phyloP scores from a whole-genome alignment of 768 basidiomycete species.

The Amanita polypyramis region DNA sequence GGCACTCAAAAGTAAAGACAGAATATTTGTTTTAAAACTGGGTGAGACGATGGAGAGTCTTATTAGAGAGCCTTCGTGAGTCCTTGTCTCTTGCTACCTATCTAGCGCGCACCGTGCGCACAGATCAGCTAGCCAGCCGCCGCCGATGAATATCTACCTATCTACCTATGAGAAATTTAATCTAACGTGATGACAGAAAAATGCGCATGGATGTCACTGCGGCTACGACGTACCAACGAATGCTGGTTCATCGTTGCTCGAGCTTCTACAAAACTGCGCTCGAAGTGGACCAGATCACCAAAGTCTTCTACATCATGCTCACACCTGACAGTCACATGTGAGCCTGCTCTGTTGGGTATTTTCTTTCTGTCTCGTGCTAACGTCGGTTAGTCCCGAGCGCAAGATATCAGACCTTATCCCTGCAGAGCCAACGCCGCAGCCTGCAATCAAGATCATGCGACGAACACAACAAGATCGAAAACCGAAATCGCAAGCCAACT shows the following conservation, averaged over 20 bases:
- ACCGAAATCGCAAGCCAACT: slow-evolving; percentile 48
- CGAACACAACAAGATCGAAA: slow-evolving; percentile 46
- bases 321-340: slow-evolving; percentile 70
- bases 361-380: slow-evolving; percentile 12
- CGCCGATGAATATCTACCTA: not conserved
- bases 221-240: slow-evolving; percentile 70
- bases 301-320: slow-evolving; percentile 46
- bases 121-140: not conserved
- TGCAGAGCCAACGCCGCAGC: slow-evolving; percentile 53
- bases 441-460: slow-evolving; percentile 86
- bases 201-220: slow-evolving; percentile 57
- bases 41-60: slow-evolving; percentile 78
- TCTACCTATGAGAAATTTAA: not conserved
- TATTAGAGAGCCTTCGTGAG: slow-evolving; percentile 24
- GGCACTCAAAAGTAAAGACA: slow-evolving; percentile 80
- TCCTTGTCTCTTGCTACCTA: not conserved
- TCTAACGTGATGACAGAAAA: slow-evolving; percentile 24
- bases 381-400: slow-evolving; percentile 45
- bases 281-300: slow-evolving; percentile 55
- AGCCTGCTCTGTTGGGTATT: slow-evolving; percentile 20
- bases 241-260: slow-evolving; percentile 80
- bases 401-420: slow-evolving; percentile 73
- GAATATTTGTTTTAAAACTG: slow-evolving; percentile 81
- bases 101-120: not conserved
- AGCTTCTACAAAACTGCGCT: slow-evolving; percentile 69